Conservation (phyloP, 2,329 filamentous ascomycete species). For the Fusarium sterilihyphosum region DNA sequence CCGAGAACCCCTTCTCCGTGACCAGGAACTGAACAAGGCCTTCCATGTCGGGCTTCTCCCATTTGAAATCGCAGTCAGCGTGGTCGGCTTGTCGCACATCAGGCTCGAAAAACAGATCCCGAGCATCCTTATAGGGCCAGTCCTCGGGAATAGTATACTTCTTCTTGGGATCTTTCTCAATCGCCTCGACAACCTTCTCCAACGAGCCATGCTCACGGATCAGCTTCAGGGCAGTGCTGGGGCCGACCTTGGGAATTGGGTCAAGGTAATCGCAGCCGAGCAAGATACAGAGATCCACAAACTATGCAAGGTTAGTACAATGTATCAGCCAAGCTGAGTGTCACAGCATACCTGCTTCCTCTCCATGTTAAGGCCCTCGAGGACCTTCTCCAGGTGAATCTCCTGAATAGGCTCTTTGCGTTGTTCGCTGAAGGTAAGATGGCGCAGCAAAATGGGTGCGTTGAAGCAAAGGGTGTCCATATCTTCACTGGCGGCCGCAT, state of each 20-base stretch:
- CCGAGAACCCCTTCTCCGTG: conserved; percentile 94
- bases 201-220: conserved; percentile 92
- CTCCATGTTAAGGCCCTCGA: conserved; percentile 90
- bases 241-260: conserved; percentile 93
- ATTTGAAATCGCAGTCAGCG: conserved; percentile 94
- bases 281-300: conserved; percentile 97
- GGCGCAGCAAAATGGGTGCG: conserved; percentile 86
- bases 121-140: conserved; percentile 94
- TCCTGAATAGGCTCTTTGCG: conserved; percentile 98
- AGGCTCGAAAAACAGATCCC: conserved; percentile 89
- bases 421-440: conserved; percentile 97
- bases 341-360: conserved; percentile 72
- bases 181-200: conserved; percentile 85
- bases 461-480: conserved; percentile 99
- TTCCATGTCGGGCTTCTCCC: conserved; percentile 92
- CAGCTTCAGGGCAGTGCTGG: conserved; percentile 89
- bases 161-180: conserved; percentile 78
- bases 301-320: conserved; percentile 61
- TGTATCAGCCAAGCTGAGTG: not conserved
- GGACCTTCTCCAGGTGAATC: conserved; percentile 85
- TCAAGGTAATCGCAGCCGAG: conserved; percentile 98
- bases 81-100: conserved; percentile 87
- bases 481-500: conserved; percentile 95
- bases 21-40: conserved; percentile 91
- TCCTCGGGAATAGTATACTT: conserved; percentile 93